phyloP scores from a whole-genome alignment of 2,329 filamentous ascomycete species.

The Phyllosticta ampelicida region DNA sequence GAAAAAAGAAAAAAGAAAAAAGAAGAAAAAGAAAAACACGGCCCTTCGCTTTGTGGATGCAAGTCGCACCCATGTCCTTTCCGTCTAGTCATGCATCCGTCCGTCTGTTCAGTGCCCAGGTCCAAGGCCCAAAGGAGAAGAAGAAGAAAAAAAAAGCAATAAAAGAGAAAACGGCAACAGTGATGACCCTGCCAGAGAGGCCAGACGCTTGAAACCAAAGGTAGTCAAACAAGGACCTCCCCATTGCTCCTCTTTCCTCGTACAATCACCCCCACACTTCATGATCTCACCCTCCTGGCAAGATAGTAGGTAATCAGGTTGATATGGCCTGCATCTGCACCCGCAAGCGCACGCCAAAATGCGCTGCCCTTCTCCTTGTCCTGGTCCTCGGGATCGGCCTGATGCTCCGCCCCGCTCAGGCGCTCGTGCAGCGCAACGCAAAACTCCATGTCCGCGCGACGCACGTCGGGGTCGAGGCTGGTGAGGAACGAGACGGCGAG shows the following conservation, averaged over 20 bases:
- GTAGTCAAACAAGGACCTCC: not conserved
- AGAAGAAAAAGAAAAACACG: not conserved
- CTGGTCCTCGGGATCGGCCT: slow-evolving; percentile 14
- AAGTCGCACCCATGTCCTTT: no score
- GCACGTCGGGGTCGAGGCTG: slow-evolving; percentile 30
- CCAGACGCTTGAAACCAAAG: no score
- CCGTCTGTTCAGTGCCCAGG: not conserved
- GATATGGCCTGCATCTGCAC: slow-evolving; percentile 52
- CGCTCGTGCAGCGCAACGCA: slow-evolving; percentile 59
- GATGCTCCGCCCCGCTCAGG: slow-evolving; percentile 42
- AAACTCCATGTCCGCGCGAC: slow-evolving; percentile 68
- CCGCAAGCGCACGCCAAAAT: slow-evolving; percentile 60
- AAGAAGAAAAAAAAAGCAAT: not conserved
- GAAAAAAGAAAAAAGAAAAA: not conserved
- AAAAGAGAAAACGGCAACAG: not conserved
- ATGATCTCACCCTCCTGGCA: slow-evolving; percentile 53
- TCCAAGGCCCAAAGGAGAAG: not conserved
- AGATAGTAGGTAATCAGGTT: slow-evolving; percentile 75
- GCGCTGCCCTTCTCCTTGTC: slow-evolving; percentile 25
- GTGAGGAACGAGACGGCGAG: slow-evolving; percentile 29
- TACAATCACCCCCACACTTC: not conserved
- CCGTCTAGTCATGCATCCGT: not conserved
- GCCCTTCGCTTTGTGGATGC: no score
- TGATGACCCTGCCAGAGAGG: not conserved
- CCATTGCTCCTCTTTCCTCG: not conserved